phyloP scores from a whole-genome alignment of 1,284 basidiomycete species.

The Earliella scabrosa region DNA sequence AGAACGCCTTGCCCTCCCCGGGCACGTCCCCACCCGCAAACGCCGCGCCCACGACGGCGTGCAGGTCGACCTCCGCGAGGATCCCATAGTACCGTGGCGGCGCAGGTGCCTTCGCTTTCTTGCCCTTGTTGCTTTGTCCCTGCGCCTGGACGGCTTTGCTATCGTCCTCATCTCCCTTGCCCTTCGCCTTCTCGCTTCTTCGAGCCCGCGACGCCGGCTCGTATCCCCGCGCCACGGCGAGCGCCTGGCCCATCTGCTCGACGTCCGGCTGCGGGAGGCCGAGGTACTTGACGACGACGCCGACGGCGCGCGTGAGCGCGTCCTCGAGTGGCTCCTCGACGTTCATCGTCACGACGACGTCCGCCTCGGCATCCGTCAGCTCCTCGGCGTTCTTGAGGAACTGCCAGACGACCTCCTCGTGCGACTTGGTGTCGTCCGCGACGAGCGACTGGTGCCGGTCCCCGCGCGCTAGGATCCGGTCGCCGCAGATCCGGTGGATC shows the following conservation, averaged over 20 bases:
- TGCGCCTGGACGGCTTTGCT: background rate
- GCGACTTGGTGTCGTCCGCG: slow-evolving; percentile 58
- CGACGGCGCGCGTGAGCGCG: slow-evolving; percentile 62
- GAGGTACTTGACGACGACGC: slow-evolving; percentile 56
- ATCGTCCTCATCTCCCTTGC: background rate
- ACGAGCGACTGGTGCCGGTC: slow-evolving; percentile 84
- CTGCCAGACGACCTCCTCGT: slow-evolving; percentile 84
- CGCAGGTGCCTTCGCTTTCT: slow-evolving; percentile 30
- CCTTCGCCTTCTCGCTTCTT: slow-evolving; percentile 37
- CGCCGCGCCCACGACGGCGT: slow-evolving; percentile 45
- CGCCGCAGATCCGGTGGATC: slow-evolving; percentile 76
- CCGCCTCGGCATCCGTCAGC: slow-evolving; percentile 67
- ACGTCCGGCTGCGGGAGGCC: slow-evolving; percentile 56
- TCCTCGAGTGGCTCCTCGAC: slow-evolving; percentile 58
- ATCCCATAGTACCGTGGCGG: slow-evolving; percentile 77
- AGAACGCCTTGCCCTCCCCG: slow-evolving; percentile 46
- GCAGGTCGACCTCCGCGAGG: slow-evolving; percentile 73
- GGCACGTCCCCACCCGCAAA: slow-evolving; percentile 43
- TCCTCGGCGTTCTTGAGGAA: slow-evolving; percentile 76
- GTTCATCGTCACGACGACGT: slow-evolving; percentile 70
- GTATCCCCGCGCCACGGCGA: slow-evolving; percentile 61
- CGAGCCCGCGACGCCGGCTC: slow-evolving; percentile 37
- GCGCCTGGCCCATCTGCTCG: slow-evolving; percentile 63
- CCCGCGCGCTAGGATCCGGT: slow-evolving; percentile 77
- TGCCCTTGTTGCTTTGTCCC: slow-evolving; percentile 9